phyloP scores from a whole-genome alignment of 2,329 filamentous ascomycete species.

The Beauveria medogensis region DNA sequence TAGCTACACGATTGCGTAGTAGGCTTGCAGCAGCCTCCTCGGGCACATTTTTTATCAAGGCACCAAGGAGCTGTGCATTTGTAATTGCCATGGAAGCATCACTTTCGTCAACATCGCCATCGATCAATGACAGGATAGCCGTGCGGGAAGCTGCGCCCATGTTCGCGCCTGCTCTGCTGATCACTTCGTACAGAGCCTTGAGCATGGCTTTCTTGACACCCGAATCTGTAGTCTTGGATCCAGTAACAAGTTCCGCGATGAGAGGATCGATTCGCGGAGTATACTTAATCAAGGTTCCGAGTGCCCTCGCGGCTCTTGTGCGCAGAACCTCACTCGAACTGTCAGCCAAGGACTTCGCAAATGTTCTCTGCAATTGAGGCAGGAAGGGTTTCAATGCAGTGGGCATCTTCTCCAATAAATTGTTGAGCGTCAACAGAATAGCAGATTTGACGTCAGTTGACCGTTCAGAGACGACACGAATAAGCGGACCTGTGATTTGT shows the following conservation, averaged over 20 bases:
- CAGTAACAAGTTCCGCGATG: conserved; percentile 86
- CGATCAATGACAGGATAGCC: conserved; percentile 82
- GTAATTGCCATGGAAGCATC: conserved; percentile 79
- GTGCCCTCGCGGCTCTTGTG: conserved; percentile 80
- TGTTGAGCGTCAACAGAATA: conserved; percentile 89
- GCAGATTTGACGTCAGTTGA: conserved; percentile 95
- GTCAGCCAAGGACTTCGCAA: conserved; percentile 92
- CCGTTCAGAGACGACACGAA: conserved; percentile 93
- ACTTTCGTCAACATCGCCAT: conserved; percentile 68
- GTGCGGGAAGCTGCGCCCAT: conserved; percentile 88
- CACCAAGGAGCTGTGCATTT: conserved; percentile 82
- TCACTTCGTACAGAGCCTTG: conserved; percentile 90
- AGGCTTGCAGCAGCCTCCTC: conserved; percentile 54
- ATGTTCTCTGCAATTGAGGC: conserved; percentile 91
- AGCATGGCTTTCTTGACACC: conserved; percentile 95
- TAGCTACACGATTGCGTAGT: conserved; percentile 68
- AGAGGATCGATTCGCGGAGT: conserved; percentile 93
- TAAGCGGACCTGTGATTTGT: conserved; percentile 93
- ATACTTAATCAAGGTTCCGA: conserved; percentile 91
- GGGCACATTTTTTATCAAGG: conserved; percentile 79
- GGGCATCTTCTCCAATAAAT: conserved; percentile 92
- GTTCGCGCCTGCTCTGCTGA: conserved; percentile 86
- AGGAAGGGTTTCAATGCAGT: conserved; percentile 92
- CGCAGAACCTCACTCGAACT: conserved; percentile 83
- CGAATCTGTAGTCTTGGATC: conserved; percentile 75